Percentiles rank a stretch among this genome's conserved stretches.
Evolutionary conservation across 2,329 filamentous ascomycete species (phyloP).

Genomic region (Aulographum hederae): DNA sequence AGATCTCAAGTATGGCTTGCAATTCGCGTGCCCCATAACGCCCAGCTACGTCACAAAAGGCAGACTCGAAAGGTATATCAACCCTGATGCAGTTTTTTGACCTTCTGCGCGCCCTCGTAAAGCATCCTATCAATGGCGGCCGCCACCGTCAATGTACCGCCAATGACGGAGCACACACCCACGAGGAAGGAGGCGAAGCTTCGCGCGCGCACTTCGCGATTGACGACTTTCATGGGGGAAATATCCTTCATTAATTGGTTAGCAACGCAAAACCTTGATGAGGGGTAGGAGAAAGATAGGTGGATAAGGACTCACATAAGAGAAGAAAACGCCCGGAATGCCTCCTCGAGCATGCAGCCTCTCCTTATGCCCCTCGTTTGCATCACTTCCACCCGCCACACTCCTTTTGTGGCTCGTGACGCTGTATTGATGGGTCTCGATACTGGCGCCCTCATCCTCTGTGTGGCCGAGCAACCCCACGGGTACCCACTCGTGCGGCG

Average conservation of each 20-base stretch:
- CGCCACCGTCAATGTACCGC: constrained; percentile 87
- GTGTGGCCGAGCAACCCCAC: not conserved
- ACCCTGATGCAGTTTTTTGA: constrained; percentile 86
- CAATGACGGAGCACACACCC: constrained; percentile 84
- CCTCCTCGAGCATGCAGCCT: constrained; percentile 75
- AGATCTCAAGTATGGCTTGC: too few relatives aligned
- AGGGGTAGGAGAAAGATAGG: not conserved
- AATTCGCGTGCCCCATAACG: too few relatives aligned
- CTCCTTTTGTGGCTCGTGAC: constrained; percentile 94
- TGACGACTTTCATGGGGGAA: constrained; percentile 98
- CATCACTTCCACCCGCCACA: constrained; percentile 64
- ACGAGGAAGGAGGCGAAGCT: constrained; percentile 84
- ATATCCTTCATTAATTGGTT: constrained; percentile 49
- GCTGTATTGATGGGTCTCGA: constrained; percentile 97
- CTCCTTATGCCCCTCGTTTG: constrained; percentile 79
- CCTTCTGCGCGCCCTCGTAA: constrained; percentile 68
- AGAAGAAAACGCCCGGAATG: constrained; percentile 96
- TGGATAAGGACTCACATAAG: constrained; percentile 51
- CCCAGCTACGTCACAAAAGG: too few relatives aligned
- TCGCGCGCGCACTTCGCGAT: constrained; percentile 79
- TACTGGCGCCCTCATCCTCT: constrained; percentile 50
- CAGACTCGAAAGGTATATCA: too few relatives aligned
- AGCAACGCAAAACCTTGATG: not conserved
- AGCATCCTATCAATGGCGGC: constrained; percentile 80
- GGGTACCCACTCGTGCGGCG: constrained; percentile 7